Base-by-base conservation (phyloP, 1,139 yeast species). In the Taphrina flavorubra region DNA sequence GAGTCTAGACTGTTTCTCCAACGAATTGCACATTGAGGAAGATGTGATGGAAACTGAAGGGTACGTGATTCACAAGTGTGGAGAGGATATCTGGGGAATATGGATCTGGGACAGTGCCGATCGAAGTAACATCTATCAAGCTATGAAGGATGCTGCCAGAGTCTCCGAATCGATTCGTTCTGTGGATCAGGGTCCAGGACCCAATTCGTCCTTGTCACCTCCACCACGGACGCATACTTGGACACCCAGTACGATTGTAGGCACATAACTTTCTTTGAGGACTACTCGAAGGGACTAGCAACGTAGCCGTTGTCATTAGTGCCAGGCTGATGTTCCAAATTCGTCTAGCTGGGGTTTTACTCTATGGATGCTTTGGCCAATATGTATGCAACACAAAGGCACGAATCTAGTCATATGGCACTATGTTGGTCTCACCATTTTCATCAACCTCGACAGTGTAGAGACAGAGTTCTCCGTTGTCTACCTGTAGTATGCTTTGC, bases 31-130 rank as follows among this genome's bases (percentile, higher is more conserved):
- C 16, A 37, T 58, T 10, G 60, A 44, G 20, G 55, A 53, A 16
- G 67, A 63, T 25, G 61, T 63, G 31, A 63, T 63, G 67, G 67
- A 63, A n/a, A 63, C 67, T 14, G 67, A 63, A 20, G 67, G 67
- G 8, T 63, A 63, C 39, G 59, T 63, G 37, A 63, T 63, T 39
- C 67, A 63, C 36, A 34, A 58, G 16, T 34, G 55, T 11, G 67
- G 49, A n/a, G 61, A 63, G 8, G 67, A 63, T 44, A 63, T 63
- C 55, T 63, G 67, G 67, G 67, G 67, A 10, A 55, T 63, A 13
- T 63, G 67, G 67, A 63, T 63, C 37, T 63, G 67, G 67, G 61
- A 63, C 56, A 55, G 61, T 39, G 51, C 55, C 44, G 67, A 63
- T 46, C 51, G 67, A 10, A 34, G 37, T 16, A 46, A 63, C 37